Evolutionary conservation across 1,284 basidiomycete genomes (phyloP).

Genomic region (Mycosarcoma maydis): DNA sequence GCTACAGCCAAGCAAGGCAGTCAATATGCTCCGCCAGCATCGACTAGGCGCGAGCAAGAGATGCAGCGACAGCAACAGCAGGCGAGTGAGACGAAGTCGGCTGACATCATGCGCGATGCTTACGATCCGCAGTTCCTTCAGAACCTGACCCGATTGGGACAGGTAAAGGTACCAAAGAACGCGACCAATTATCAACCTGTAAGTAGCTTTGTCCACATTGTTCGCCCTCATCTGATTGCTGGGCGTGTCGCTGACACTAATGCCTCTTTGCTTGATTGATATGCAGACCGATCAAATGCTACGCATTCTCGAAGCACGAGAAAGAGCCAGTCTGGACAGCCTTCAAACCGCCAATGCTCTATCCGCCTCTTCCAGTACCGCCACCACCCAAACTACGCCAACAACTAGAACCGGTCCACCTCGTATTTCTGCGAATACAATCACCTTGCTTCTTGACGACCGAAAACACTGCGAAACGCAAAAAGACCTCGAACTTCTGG

Average conservation of each 20-base stretch:
- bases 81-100: constrained; percentile 43
- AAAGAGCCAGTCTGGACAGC: constrained; percentile 26
- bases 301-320: constrained; percentile 46
- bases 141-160: constrained; percentile 42
- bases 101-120: constrained; percentile 49
- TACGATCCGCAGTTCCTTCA: constrained; percentile 49
- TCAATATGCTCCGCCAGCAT: constrained; percentile 24
- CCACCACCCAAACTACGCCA: no score
- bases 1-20: constrained; percentile 19
- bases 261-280: neutral
- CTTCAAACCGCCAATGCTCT: constrained; percentile 5
- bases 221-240: neutral
- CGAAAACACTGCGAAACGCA: constrained; percentile 45
- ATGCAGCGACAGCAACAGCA: constrained; percentile 28
- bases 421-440: constrained; percentile 35
- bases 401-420: no score
- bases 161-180: constrained; percentile 45
- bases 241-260: constrained; percentile 3
- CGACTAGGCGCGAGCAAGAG: constrained; percentile 25
- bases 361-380: neutral
- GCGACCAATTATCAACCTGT: constrained; percentile 43
- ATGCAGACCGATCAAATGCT: constrained; percentile 49
- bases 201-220: constrained; percentile 1
- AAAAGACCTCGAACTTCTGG: constrained; percentile 39
- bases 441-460: constrained; percentile 43